Evolutionary conservation across 2,329 filamentous ascomycete species (phyloP), one percentile per base, ranked within the genome.

Genomic region (Beauveria asiatica): DNA sequence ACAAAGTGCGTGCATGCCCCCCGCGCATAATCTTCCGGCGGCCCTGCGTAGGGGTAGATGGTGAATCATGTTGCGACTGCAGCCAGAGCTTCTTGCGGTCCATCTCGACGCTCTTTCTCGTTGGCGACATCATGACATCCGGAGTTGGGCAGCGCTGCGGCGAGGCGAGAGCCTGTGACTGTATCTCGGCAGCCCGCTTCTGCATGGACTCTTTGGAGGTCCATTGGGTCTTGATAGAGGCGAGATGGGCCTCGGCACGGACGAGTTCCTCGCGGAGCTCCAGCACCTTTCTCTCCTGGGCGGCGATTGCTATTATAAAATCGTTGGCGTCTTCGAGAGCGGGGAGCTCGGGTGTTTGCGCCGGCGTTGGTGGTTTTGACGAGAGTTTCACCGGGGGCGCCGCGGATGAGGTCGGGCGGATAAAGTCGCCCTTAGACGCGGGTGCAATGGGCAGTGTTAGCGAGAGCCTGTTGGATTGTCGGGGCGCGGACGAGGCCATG

Each of bases 241-340:
- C 78, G 45, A 99, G 78, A 51, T 96, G 89, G 13, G 78, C 75
- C 71, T 99, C 93, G 6, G 94, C 93, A 62, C 86, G 87, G 25
- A 79, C 77, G n/a, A 99, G 78, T 73, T 97, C 93, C 72, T 99
- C 94, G 62, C 87, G 88, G 57, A 99, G 78, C 74, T 97, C 94
- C 61, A 99, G 76, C 1, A 99, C 93, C 65, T 85, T 86, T 61
- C 94, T 83, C 76, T 99, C 94, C 75, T 97, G 92, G 16, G 90
- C 87, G 49, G 94, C 94, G 67, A 99, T 88, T 61, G 92, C 89
- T 63, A 91, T 92, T 65, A 99, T 86, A 68, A 97, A 89, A 55
- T 86, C 80, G 67, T 81, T 82, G 56, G 83, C 77, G 63, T 87
- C 84, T 42, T 76, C 73, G 1, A 81, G 80, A 1, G 77, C 77